A percentile compares a stretch with the other conserved stretches of the same genome.
Evolutionary conservation across 257 asterid genomes (phyloP).

Genomic region (Cinchona pubescens): DNA sequence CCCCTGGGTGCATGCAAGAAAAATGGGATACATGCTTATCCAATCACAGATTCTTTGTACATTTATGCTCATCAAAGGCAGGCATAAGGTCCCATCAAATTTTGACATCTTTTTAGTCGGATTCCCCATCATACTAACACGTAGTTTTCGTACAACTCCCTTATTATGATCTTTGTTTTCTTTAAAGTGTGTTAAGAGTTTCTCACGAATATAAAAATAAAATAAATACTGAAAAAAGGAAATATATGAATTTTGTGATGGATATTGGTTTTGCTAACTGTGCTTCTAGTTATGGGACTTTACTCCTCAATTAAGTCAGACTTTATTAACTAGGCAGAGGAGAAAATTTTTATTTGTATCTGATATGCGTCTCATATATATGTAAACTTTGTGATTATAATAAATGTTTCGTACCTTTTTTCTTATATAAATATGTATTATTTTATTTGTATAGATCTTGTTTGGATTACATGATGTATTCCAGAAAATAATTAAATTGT

Average conservation of each 20-base stretch:
- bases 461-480: too few species aligned
- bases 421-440: too few species aligned
- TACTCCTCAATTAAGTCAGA: too few species aligned
- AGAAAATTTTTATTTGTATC: too few species aligned
- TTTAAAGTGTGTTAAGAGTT: neutral
- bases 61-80: neutral
- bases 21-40: neutral
- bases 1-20: neutral
- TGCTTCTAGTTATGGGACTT: neutral
- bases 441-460: too few species aligned
- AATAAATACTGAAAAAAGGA: neutral
- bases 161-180: neutral
- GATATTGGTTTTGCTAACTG: neutral
- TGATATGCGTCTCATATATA: too few species aligned
- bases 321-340: too few species aligned
- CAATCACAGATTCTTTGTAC: constrained; percentile 1
- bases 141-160: neutral
- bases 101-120: neutral
- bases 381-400: too few species aligned
- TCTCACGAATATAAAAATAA: neutral
- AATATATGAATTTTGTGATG: neutral
- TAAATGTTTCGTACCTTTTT: too few species aligned
- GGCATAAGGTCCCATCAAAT: constrained; percentile 11
- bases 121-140: neutral
- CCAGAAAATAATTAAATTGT: too few species aligned